Evolutionary conservation across 1,284 basidiomycete genomes (phyloP).

Genomic region (Agroathelia rolfsii): DNA sequence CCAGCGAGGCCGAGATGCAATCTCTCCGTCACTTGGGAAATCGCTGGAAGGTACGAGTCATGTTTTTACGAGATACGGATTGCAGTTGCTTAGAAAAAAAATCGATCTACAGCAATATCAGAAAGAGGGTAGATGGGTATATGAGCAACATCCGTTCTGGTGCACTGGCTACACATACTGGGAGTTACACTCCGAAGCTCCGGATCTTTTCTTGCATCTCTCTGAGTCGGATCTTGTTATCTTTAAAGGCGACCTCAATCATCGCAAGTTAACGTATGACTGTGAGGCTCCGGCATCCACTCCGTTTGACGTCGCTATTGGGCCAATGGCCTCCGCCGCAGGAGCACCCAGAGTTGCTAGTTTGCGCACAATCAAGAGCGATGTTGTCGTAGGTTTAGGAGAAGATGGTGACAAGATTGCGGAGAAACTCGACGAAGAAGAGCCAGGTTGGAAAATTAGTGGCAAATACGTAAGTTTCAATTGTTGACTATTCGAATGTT

Average conservation of each 20-base stretch:
- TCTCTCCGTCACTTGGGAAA: slow-evolving; percentile 74
- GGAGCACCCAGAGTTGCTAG: slow-evolving; percentile 86
- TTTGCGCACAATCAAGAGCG: slow-evolving; percentile 83
- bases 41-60: slow-evolving; percentile 73
- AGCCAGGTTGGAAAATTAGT: slow-evolving; percentile 95
- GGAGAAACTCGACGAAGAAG: slow-evolving; percentile 74
- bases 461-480: slow-evolving; percentile 76
- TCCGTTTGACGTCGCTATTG: slow-evolving; percentile 87
- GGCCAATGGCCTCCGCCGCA: slow-evolving; percentile 82
- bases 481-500: neutral
- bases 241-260: slow-evolving; percentile 96
- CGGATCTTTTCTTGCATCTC: slow-evolving; percentile 91
- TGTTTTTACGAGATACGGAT: neutral
- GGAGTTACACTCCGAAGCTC: slow-evolving; percentile 84
- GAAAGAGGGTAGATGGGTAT: slow-evolving; percentile 88
- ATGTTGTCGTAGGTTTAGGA: slow-evolving; percentile 67
- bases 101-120: slow-evolving; percentile 68
- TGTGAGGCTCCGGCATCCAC: slow-evolving; percentile 88
- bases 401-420: slow-evolving; percentile 67
- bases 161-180: slow-evolving; percentile 93
- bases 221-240: slow-evolving; percentile 86
- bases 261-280: slow-evolving; percentile 86
- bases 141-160: slow-evolving; percentile 97
- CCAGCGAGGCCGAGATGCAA: slow-evolving; percentile 71
- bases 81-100: slow-evolving; percentile 3